Evolutionary conservation across 2,329 filamentous ascomycete species (phyloP), one percentile per base, ranked within the genome.

Genomic region (Colletotrichum sansevieriae): DNA sequence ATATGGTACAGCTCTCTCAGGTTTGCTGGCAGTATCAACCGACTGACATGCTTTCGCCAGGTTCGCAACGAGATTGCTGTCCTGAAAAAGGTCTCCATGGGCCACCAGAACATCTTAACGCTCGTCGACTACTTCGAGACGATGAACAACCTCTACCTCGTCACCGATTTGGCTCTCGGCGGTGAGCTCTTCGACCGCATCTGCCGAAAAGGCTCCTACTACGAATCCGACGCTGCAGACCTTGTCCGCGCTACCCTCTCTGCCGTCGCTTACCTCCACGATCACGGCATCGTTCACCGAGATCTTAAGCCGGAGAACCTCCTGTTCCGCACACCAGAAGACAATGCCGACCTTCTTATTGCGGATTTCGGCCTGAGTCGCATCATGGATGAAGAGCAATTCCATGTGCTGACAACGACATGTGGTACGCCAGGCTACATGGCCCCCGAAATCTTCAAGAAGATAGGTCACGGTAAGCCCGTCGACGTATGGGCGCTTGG

Each of bases 41-140:
- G 46, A 35, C 69, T 61, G 44, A 66, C 47, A 43, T 11, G 47
- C 22, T 35, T 6, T 20, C 4, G 25, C n/a, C 68, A 97, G 94
- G 93, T 97, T 68, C 92, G 96, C 71, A 99, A 99, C 79, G 96
- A 99, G 83, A 99, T 99, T 75, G 95, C 96, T 7, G 94, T 99
- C 29, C 87, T 99, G 73, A 98, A 98, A 81, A 92, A 92, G 76
- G 95, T 99, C n/a, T 98, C 95, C 1, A 97, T 99, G 93, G 96
- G 96, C 63, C 95, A 99, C 82, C 93, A 96, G 80, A 99, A 99
- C 78, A 98, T 99, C 78, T 84, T 99, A 70, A 99, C 96, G 1
- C 87, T 99, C 68, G 96, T 98, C 75, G 96, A 99, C 83, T 99
- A 98, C 82, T 99, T 99, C 78, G 96, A 99, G 84, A 99, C 96